Base-by-base conservation (phyloP, 805 yeast genomes). In the Priceomyces medius region DNA sequence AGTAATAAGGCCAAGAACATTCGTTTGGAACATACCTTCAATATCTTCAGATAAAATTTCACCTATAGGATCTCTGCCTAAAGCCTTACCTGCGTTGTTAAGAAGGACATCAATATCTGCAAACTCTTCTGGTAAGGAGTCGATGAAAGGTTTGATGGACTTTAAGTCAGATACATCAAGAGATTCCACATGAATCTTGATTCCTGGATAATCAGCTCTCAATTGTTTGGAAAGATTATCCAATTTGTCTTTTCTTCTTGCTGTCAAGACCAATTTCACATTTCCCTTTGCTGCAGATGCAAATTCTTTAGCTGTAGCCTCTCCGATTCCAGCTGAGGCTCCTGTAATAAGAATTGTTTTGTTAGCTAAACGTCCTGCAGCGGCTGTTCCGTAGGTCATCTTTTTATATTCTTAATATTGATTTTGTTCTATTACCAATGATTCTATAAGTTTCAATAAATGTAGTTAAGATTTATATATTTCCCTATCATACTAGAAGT, bases 301-400 rank as follows among this genome's bases (percentile, higher is more conserved):
- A 50, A 88, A 81, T 59, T 90, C 95, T 35, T 74, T 64, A 12
- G 97, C 98, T 8, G 97, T 89, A 40, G 96, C 93, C 50, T 80
- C 80, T 9, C 98, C 99, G 55, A 91, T 91, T 42, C 98, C 98
- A 12, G 96, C 81, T 19, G 96, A 87, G 6, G 98, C 98, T 47
- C 98, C 98, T n/a, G 98, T 88, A 55, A 91, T 84, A 31, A 91
- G 76, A 23, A 88, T 75, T 14, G 82, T 80, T 59, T 91, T 90
- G 37, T 85, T 85, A 17, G 85, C 80, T 24, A 91, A 72, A 60
- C 97, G 78, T 59, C 83, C 82, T 32, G 90, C 87, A 40, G 96
- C 93, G 57, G 73, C 77, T 38, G 73, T 49, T 48, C 90, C 91
- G 66, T 73, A 79, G 6, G 88, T 83, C 85, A 80, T 80, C 5